A percentile compares a stretch with the other conserved stretches of the same genome.
Conservation (phyloP, 257 asterid genomes). For the Catharanthus roseus region DNA sequence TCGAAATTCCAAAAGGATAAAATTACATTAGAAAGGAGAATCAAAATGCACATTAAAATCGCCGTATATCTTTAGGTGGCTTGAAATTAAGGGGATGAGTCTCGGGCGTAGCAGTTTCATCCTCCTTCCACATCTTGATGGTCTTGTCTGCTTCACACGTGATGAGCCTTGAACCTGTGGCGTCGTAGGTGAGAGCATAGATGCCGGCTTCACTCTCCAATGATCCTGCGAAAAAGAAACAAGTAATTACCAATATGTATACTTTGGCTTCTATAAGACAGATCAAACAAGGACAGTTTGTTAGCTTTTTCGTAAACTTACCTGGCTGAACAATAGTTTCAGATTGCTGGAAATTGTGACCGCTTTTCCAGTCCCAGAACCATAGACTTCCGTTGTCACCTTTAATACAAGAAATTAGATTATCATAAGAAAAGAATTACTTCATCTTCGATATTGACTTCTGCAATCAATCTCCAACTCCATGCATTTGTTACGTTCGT, state of each 20-base stretch:
- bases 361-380: constrained; percentile 99
- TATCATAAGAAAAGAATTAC: background rate
- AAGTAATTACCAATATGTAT: background rate
- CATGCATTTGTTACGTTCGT: background rate
- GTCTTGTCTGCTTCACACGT: constrained; percentile 96
- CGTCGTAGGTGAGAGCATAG: constrained; percentile 59
- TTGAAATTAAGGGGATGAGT: constrained; percentile 86
- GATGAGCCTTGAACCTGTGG: constrained; percentile 77
- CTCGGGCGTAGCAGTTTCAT: constrained; percentile 79
- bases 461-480: background rate
- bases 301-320: constrained; percentile 15
- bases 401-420: constrained; percentile 20
- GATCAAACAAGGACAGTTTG: background rate
- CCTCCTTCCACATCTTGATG: constrained; percentile 98
- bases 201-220: constrained; percentile 98
- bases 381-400: constrained; percentile 98
- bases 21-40: background rate
- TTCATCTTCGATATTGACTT: background rate
- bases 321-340: constrained; percentile 98
- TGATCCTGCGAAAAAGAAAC: constrained; percentile 44
- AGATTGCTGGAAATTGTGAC: constrained; percentile 95
- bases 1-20: background rate
- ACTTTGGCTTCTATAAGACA: background rate
- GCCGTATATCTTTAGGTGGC: constrained; percentile 86
- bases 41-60: constrained; percentile 40